Base-by-base conservation (phyloP, 192 early-diverging fungal species). In the Paraglomus brasilianum region DNA sequence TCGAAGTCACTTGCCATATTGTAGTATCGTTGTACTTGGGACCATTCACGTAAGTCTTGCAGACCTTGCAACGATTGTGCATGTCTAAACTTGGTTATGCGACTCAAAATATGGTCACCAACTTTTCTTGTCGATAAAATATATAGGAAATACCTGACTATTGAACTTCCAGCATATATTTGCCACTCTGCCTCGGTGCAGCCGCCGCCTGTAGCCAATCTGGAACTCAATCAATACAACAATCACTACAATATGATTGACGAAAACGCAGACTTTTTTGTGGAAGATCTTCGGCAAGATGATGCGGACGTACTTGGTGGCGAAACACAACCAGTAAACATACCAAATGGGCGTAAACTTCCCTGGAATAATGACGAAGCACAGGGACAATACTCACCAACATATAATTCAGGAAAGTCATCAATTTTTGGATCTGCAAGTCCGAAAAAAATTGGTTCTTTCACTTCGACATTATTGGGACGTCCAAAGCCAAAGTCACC, bases 141-240 rank as follows among this genome's bases (percentile, higher is more conserved):
- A 64, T 36, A 46, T 80, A 84, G 81, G 40, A 85, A 85, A 17
- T 79, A 83, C 36, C 71, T 87, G 0, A 75, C 73, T 6, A 72
- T 87, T 4, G 81, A 85, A 43, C 72, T 87, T 43, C 85, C 85
- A 10, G 77, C 83, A 21, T 76, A 78, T 47, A 81, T 87, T 22
- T 81, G 81, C 53, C 85, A 87, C 48, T 78, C 83, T 19, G 78
- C 82, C 6, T 85, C 83, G 19, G 21, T 85, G 41, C 74, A 75
- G 22, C 78, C 78, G n/a, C 72, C 75, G 36, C 78, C 78, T 22
- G 63, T 71, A 51, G 75, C 78, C 40, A 66, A 80, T 22, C 51
- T 76, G 8, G 75, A 80, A 22, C 58, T 72, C 0, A 76, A 76
- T 47, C 72, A 74, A 45, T 53, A 77, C 14, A 75, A 75, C 40